phyloP scores from a whole-genome alignment of 169 alveolate species.

The Plasmodium blacklocki region DNA sequence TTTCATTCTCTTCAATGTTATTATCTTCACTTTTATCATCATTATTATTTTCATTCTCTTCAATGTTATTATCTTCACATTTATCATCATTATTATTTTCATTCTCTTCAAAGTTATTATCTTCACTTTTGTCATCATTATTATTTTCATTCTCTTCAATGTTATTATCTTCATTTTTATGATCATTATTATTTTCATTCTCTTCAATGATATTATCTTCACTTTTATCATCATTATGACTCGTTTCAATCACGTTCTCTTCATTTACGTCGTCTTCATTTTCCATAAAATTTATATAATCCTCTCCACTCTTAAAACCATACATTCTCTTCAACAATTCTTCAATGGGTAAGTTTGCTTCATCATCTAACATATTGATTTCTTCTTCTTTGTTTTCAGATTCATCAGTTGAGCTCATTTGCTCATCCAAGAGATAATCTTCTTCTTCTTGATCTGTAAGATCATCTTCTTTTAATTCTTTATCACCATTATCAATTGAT shows the following conservation, averaged over 20 bases:
- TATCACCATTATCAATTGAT: neutral
- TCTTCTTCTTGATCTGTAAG: slow-evolving; percentile 53
- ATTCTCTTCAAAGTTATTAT: neutral
- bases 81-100: slow-evolving; percentile 2
- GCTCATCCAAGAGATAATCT: slow-evolving; percentile 32
- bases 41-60: neutral
- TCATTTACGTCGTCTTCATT: slow-evolving; percentile 10
- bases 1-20: neutral
- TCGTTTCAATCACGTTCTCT: slow-evolving; percentile 18
- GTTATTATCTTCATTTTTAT: slow-evolving; percentile 7
- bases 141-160: slow-evolving; percentile 12
- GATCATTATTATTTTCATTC: slow-evolving; percentile 4
- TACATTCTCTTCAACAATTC: slow-evolving; percentile 35
- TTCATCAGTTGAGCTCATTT: slow-evolving; percentile 43
- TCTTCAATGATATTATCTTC: slow-evolving; percentile 12
- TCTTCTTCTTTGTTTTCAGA: slow-evolving; percentile 40
- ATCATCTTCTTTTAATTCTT: slow-evolving; percentile 58
- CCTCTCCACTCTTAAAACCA: slow-evolving; percentile 24
- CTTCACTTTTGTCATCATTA: neutral
- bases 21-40: slow-evolving; percentile 7
- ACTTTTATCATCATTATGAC: neutral
- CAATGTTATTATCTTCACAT: neutral
- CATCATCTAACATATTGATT: slow-evolving; percentile 45
- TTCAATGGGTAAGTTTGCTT: slow-evolving; percentile 37
- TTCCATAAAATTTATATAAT: slow-evolving; percentile 28